These are phyloP conservation scores for Tilletiopsis washingtonensis DNA, from an alignment of 1,284 basidiomycete species.

Conservation along the genomic window DNA sequence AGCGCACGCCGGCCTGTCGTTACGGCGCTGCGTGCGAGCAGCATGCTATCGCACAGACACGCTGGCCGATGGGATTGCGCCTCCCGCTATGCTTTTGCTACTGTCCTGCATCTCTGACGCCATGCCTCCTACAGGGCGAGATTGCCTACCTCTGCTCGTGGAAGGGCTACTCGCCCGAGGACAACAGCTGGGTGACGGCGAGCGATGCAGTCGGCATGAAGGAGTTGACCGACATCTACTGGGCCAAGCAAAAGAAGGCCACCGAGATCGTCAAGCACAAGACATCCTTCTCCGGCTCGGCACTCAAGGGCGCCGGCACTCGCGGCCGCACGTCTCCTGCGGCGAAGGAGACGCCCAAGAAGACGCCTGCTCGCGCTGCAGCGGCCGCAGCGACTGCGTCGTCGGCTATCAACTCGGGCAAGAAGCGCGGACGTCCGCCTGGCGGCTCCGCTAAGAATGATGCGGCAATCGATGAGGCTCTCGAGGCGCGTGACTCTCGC, in stretches of 20 bases:
- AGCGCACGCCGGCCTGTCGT: background rate
- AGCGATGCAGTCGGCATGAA: slow-evolving; percentile 21
- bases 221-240: slow-evolving; percentile 25
- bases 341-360: no score
- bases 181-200: slow-evolving; percentile 33
- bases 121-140: slow-evolving; percentile 10
- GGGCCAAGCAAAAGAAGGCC: slow-evolving; percentile 10
- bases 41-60: no score
- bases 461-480: slow-evolving; percentile 6
- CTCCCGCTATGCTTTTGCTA: no score
- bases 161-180: slow-evolving; percentile 24
- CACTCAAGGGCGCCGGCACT: background rate
- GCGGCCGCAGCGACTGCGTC: no score
- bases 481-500: background rate
- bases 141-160: slow-evolving; percentile 35
- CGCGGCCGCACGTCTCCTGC: no score
- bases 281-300: background rate
- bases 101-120: background rate
- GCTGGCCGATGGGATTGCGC: no score
- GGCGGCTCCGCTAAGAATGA: no score
- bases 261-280: slow-evolving; percentile 10
- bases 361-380: no score
- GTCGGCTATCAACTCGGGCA: background rate
- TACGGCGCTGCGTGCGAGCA: no score
- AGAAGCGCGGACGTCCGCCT: background rate